A percentile compares a stretch with the other conserved stretches of the same genome.
These are phyloP conservation scores for Silene conica DNA, from an alignment of 148 eudicot genomes.

Conservation along the genomic window DNA sequence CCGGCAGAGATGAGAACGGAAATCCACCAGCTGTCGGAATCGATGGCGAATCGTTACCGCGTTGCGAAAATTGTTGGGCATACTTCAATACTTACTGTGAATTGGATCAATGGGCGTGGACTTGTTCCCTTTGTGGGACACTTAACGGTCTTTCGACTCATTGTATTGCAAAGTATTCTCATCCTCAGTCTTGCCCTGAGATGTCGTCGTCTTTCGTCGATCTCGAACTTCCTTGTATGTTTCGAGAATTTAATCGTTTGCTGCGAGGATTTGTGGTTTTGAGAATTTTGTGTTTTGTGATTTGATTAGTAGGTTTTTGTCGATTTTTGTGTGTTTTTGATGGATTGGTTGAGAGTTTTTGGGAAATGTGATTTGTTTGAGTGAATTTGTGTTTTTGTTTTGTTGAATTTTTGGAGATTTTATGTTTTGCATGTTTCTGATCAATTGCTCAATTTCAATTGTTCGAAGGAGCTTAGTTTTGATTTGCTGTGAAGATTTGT, in stretches of 20 bases:
- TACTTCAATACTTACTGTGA: conserved; percentile 88
- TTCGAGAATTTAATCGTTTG: neutral
- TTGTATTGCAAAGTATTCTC: conserved; percentile 65
- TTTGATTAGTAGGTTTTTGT: neutral
- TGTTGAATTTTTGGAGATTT: neutral
- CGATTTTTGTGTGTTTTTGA: neutral
- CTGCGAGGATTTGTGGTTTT: neutral
- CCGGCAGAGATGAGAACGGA: conserved; percentile 67
- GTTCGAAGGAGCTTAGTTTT: neutral
- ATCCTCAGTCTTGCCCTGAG: conserved; percentile 62
- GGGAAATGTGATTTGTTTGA: neutral
- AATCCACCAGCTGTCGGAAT: conserved; percentile 68
- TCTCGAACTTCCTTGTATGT: conserved; percentile 74
- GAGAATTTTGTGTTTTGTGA: neutral
- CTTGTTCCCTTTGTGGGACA: conserved; percentile 79
- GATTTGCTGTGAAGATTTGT: neutral
- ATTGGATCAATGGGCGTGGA: conserved; percentile 92
- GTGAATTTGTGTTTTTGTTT: neutral
- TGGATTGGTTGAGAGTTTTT: neutral
- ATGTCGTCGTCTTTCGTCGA: conserved; percentile 75
- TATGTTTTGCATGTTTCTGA: neutral
- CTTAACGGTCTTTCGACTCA: conserved; percentile 66
- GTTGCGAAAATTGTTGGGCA: conserved; percentile 98
- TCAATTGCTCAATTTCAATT: neutral
- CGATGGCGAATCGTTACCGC: conserved; percentile 63